Percentiles rank a stretch among this genome's conserved stretches.
phyloP scores from a whole-genome alignment of 345 rosid genomes.

The Camelina laxa region DNA sequence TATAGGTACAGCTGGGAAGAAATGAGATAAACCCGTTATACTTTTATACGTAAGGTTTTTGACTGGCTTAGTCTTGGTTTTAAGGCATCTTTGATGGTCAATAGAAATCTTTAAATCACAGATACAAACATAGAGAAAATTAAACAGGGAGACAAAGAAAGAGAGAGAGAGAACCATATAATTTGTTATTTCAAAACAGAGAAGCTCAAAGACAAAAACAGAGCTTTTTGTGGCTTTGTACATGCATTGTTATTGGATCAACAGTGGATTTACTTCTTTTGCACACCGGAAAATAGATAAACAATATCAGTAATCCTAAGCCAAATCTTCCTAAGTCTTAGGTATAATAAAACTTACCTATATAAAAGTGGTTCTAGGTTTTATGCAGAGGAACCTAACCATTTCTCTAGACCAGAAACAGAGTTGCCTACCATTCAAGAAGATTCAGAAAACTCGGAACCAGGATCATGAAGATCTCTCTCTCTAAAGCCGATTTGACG shows the following conservation, averaged over 20 bases:
- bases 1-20: no score
- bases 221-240: constrained; percentile 6
- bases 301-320: not conserved
- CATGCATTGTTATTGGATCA: constrained; percentile 6
- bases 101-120: no score
- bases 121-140: no score
- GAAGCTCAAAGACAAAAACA: not conserved
- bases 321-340: not conserved
- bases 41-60: no score
- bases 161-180: no score
- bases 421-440: constrained; percentile 18
- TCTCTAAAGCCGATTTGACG: constrained; percentile 20
- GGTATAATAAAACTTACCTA: constrained; percentile 6
- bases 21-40: no score
- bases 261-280: constrained; percentile 13
- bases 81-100: no score
- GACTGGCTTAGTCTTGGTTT: no score
- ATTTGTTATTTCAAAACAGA: no score
- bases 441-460: constrained; percentile 18
- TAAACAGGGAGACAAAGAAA: no score
- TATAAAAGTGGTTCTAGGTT: not conserved
- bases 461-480: constrained; percentile 21
- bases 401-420: not conserved
- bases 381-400: not conserved
- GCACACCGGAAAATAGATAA: not conserved